These are phyloP conservation scores for Colletotrichum cordylinicola DNA, from an alignment of 2,329 filamentous ascomycete genomes.

Conservation along the genomic window DNA sequence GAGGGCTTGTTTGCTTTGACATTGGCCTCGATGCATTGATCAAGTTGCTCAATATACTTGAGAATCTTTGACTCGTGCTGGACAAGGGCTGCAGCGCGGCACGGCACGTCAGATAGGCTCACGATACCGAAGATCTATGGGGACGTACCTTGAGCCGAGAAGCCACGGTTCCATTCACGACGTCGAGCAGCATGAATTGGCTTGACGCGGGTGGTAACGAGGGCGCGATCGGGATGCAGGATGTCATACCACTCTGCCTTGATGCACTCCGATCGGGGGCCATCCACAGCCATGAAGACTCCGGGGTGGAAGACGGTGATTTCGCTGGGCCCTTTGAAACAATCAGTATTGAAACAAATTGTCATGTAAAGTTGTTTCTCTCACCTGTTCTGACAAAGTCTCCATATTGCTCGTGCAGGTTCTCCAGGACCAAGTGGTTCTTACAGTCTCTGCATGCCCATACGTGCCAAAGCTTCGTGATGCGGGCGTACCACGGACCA, in stretches of 20 bases:
- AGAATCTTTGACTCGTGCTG: constrained; percentile 22
- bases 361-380: not conserved
- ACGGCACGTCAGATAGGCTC: constrained; percentile 6
- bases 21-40: constrained; percentile 23
- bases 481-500: constrained; percentile 38
- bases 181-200: constrained; percentile 26
- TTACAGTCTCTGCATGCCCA: constrained; percentile 27
- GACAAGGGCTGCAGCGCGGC: constrained; percentile 13
- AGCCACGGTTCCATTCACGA: constrained; percentile 27
- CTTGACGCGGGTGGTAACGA: constrained; percentile 26
- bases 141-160: constrained; percentile 24
- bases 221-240: constrained; percentile 23
- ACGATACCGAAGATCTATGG: not conserved
- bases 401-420: constrained; percentile 27
- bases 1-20: constrained; percentile 12
- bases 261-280: constrained; percentile 27
- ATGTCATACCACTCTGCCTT: constrained; percentile 33
- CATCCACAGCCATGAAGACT: constrained; percentile 27
- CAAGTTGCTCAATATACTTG: constrained; percentile 25
- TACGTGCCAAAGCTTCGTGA: constrained; percentile 43
- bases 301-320: constrained; percentile 30
- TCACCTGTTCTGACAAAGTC: constrained; percentile 31
- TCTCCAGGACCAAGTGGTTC: constrained; percentile 27
- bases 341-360: not conserved
- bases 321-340: constrained; percentile 24